Evolutionary conservation across 768 basidiomycete species (phyloP).

Genomic region (Serendipita sp.): DNA sequence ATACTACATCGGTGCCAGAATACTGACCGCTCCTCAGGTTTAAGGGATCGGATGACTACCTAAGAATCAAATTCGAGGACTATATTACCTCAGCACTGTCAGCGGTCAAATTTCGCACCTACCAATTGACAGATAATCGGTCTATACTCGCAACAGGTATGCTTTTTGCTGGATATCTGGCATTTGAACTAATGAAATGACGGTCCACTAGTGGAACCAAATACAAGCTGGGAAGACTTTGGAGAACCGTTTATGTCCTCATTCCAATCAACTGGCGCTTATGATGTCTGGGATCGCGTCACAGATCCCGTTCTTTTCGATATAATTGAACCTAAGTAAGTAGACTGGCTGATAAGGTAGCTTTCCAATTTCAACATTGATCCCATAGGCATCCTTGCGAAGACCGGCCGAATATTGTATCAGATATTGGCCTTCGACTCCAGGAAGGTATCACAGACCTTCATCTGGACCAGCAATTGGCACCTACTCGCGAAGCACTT

Average conservation of each 20-base stretch:
- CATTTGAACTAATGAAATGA: not conserved
- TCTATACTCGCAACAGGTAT: not conserved
- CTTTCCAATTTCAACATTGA: not conserved
- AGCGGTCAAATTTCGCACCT: slow-evolving; percentile 82
- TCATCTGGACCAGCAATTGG: slow-evolving; percentile 84
- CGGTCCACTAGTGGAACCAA: not conserved
- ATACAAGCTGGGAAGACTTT: slow-evolving; percentile 43
- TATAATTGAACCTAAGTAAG: slow-evolving; percentile 80
- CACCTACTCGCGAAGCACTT: slow-evolving; percentile 80
- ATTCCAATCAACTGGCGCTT: slow-evolving; percentile 78
- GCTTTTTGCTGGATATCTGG: slow-evolving; percentile 16
- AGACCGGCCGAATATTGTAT: slow-evolving; percentile 73
- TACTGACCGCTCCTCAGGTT: slow-evolving; percentile 36
- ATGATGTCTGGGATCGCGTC: slow-evolving; percentile 73
- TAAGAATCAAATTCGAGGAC: slow-evolving; percentile 88
- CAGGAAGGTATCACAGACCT: slow-evolving; percentile 91
- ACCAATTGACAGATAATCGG: slow-evolving; percentile 31
- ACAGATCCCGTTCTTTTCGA: slow-evolving; percentile 93
- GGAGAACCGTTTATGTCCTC: slow-evolving; percentile 77
- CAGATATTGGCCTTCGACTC: slow-evolving; percentile 82
- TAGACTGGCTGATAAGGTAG: slow-evolving; percentile 3
- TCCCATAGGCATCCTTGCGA: slow-evolving; percentile 73
- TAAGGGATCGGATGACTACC: slow-evolving; percentile 90
- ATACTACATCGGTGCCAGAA: slow-evolving; percentile 18
- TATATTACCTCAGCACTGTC: slow-evolving; percentile 81